Evolutionary conservation across 257 asterid species (phyloP), one percentile per base, ranked within the genome.

Genomic region (Solanum arcanum): DNA sequence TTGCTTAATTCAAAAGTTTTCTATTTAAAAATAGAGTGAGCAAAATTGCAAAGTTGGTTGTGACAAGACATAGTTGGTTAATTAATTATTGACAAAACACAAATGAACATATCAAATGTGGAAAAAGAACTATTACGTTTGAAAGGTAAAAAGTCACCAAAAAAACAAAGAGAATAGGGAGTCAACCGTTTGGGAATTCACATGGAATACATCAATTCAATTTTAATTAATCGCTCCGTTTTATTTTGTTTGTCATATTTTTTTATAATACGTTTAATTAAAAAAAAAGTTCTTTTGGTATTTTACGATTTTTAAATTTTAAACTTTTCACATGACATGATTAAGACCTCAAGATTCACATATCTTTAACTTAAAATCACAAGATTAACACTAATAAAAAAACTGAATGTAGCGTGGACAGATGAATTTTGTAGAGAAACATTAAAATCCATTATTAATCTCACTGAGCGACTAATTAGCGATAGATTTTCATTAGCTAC

Each of bases 161-260:
- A 37, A 70, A 70, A 35, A 29, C 59, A 33, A 80, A 87, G 60
- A 39, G 41, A 21, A 31, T 7, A 73, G 66, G 33, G 73, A 39
- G 85, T 73, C 87, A 90, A 86, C 82, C 73, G 83, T 75, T 80
- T 81, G 90, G 85, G 88, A 83, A 82, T 77, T 42, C 62, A 62
- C 74, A 72, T 42, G 47, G 60, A 33, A 70, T 25, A 59, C 80
- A 80, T 52, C 66, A 86, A 27, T 42, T 21, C 80, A 68, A 16
- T 3, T 3, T 66, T 85, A 75, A 89, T 89, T 3, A 12, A 3
- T 23, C 3, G 1, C 12, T 60, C 12, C 0, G 29, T 60, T 9
- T 60, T 21, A 60, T 9, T 60, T 12, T 60, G 0, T 9, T 23
- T 9, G 14, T 9, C 29, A 23, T 60, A 23, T 14, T 9, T 60